Percentiles rank a stretch among this genome's conserved stretches.
phyloP scores from a whole-genome alignment of 176 grass and related monocot species.

The Hsuehochloa calcarea region DNA sequence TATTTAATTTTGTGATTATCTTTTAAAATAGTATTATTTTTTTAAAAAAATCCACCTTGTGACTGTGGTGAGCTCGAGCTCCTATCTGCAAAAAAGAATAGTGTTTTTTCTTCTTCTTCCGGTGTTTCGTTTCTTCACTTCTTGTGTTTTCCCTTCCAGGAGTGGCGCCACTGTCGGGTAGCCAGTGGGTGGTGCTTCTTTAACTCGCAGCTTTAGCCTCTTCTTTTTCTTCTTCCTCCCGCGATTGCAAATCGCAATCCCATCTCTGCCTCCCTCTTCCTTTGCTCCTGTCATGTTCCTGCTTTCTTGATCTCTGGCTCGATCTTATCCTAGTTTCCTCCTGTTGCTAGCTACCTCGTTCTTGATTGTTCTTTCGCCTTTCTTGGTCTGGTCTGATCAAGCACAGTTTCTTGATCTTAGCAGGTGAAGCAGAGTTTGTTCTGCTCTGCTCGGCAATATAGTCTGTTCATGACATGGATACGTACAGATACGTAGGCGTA shows the following conservation, averaged over 20 bases:
- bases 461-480: too few species aligned
- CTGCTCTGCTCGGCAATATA: not conserved
- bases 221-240: not conserved
- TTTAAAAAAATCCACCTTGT: too few species aligned
- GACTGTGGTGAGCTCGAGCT: not conserved
- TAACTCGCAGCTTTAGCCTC: not conserved
- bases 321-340: not conserved
- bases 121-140: not conserved
- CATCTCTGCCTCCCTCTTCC: not conserved
- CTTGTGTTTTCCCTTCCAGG: not conserved
- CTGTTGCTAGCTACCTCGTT: not conserved
- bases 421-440: not conserved
- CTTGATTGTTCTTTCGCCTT: not conserved
- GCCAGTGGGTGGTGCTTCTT: not conserved
- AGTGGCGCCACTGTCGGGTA: not conserved
- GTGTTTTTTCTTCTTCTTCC: not conserved
- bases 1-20: too few species aligned
- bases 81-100: not conserved
- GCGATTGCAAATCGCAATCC: not conserved
- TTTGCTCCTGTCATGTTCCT: not conserved
- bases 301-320: not conserved
- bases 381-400: not conserved
- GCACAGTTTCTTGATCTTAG: not conserved
- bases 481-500: not conserved
- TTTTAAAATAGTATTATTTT: too few species aligned